Percentiles rank a stretch among this genome's conserved stretches.
Conservation (phyloP, 345 rosid genomes). For the Hibiscus mutabilis region DNA sequence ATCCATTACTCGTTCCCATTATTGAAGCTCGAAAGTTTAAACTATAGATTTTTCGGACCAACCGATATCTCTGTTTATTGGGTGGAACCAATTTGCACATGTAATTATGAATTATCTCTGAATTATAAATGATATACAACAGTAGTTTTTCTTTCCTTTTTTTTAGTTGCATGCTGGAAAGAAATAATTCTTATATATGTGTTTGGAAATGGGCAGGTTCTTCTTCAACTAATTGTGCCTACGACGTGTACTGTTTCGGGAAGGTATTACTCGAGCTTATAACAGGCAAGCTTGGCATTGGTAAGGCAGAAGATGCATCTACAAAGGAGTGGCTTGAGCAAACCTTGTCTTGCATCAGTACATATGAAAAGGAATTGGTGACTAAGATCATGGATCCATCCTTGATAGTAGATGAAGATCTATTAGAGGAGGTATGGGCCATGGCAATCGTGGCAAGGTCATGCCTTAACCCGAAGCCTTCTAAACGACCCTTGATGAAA, state of each 20-base stretch:
- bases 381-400: slow-evolving; percentile 73
- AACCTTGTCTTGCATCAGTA: slow-evolving; percentile 48
- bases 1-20: neutral
- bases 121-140: neutral
- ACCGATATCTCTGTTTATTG: too few species aligned
- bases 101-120: neutral
- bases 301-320: slow-evolving; percentile 50
- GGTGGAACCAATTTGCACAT: neutral
- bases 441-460: slow-evolving; percentile 89
- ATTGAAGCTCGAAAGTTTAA: neutral
- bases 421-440: slow-evolving; percentile 96
- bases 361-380: slow-evolving; percentile 63
- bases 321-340: slow-evolving; percentile 53
- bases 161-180: neutral
- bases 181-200: slow-evolving; percentile 14
- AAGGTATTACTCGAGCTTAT: slow-evolving; percentile 74
- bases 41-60: neutral
- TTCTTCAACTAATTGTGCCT: slow-evolving; percentile 49
- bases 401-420: slow-evolving; percentile 77
- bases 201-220: slow-evolving; percentile 37
- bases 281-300: slow-evolving; percentile 81
- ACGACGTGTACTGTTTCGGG: slow-evolving; percentile 87
- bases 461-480: slow-evolving; percentile 80
- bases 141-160: neutral
- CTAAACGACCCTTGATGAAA: slow-evolving; percentile 74